These are phyloP conservation scores for Asterella californica DNA, from an alignment of 225 moss, liverwort and hornwort genomes.

Conservation along the genomic window DNA sequence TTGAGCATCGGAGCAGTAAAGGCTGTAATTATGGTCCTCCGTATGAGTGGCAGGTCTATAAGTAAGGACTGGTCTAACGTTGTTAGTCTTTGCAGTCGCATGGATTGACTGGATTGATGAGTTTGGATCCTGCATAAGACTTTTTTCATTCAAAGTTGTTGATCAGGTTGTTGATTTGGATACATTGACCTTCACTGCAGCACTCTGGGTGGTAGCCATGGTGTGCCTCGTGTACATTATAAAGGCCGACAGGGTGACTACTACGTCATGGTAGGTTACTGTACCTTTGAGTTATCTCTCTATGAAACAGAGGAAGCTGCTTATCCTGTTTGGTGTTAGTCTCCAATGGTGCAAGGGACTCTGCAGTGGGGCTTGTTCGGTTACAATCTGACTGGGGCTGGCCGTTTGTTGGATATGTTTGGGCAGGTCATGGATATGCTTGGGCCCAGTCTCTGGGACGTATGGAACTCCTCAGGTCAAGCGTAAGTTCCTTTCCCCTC, in stretches of 20 bases:
- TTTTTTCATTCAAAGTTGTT: background rate
- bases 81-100: background rate
- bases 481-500: conserved; percentile 50
- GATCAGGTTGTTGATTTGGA: too few species aligned
- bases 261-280: conserved; percentile 74
- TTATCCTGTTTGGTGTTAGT: background rate
- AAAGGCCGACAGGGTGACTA: conserved; percentile 98
- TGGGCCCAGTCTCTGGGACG: conserved; percentile 99
- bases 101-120: background rate
- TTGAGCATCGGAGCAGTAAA: conserved; percentile 99
- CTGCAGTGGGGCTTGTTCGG: background rate
- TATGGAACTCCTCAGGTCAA: conserved; percentile 98
- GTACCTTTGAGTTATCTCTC: background rate
- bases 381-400: background rate
- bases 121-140: background rate
- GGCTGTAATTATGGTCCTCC: conserved; percentile 99
- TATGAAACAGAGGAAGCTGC: background rate
- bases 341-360: background rate
- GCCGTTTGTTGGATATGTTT: background rate
- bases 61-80: conserved; percentile 40
- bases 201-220: conserved; percentile 95
- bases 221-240: conserved; percentile 92
- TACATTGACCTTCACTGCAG: conserved; percentile 29
- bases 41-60: conserved; percentile 99
- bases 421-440: conserved; percentile 98